phyloP scores from a whole-genome alignment of 1,284 basidiomycete genomes.

The Heterobasidion parviporum region DNA sequence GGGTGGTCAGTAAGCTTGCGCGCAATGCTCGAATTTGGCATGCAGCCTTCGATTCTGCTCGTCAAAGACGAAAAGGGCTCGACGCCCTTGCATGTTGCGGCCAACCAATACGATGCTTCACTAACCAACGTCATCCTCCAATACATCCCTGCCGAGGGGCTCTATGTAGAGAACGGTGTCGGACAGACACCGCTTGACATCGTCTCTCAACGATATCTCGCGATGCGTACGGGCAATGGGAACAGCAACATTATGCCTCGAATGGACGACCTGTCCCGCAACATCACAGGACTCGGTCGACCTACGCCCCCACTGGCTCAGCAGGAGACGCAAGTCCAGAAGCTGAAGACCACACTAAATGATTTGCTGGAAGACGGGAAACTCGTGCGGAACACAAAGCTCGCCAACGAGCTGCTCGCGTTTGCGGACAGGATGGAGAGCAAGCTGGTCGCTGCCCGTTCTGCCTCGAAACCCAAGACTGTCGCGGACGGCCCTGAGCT shows the following conservation, averaged over 20 bases:
- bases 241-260: neutral
- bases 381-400: conserved; percentile 22
- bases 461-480: conserved; percentile 5
- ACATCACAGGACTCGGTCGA: neutral
- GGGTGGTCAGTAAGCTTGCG: conserved; percentile 18
- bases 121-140: conserved; percentile 31
- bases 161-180: conserved; percentile 43
- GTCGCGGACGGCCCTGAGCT: conserved; percentile 5
- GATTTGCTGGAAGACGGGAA: conserved; percentile 23
- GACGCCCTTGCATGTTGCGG: conserved; percentile 39
- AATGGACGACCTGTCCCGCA: neutral
- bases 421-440: conserved; percentile 27
- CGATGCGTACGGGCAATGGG: neutral
- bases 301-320: neutral
- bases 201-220: conserved; percentile 17
- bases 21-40: conserved; percentile 24
- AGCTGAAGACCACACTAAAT: conserved; percentile 25
- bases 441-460: conserved; percentile 18
- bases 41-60: conserved; percentile 24
- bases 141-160: conserved; percentile 25
- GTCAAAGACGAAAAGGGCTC: conserved; percentile 34
- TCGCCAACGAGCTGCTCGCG: conserved; percentile 22
- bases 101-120: conserved; percentile 21
- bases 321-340: conserved; percentile 22
- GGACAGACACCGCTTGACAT: conserved; percentile 46